These are phyloP conservation scores for Xylaria acuta DNA, from an alignment of 495 filamentous ascomycete species.

Conservation along the genomic window DNA sequence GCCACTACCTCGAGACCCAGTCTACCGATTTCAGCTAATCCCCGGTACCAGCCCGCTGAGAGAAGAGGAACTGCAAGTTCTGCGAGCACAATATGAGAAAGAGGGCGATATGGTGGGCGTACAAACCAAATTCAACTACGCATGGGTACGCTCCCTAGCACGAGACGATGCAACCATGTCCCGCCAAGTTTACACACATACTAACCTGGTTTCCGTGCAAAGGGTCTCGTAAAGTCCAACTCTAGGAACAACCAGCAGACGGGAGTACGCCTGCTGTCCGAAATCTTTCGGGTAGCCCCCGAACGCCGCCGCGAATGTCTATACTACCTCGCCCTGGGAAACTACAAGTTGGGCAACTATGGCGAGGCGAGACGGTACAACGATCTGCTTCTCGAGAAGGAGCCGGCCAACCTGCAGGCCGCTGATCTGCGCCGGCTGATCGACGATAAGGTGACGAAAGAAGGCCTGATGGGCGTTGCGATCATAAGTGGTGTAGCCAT, in stretches of 20 bases:
- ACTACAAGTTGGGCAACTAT: conserved; percentile 98
- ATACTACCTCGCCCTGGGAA: conserved; percentile 94
- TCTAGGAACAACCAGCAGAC: conserved; percentile 86
- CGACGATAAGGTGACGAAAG: conserved; percentile 93
- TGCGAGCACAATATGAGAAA: conserved; percentile 92
- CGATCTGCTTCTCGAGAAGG: conserved; percentile 84
- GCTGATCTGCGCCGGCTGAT: conserved; percentile 82
- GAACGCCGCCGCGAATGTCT: conserved; percentile 96
- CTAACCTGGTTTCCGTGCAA: conserved; percentile 21
- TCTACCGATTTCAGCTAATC: conserved; percentile 17
- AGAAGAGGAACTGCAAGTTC: conserved; percentile 85
- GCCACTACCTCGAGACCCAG: conserved; percentile 18
- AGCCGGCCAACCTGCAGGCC: conserved; percentile 89
- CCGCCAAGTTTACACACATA: not conserved
- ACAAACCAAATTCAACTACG: conserved; percentile 99
- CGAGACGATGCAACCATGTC: not conserved
- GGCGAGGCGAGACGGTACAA: conserved; percentile 94
- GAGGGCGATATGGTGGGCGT: conserved; percentile 95
- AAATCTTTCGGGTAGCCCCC: conserved; percentile 91
- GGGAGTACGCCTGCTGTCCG: conserved; percentile 90
- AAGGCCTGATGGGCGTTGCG: conserved; percentile 93
- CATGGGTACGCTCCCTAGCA: conserved; percentile 72
- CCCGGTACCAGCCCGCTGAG: conserved; percentile 73
- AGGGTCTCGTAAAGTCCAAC: conserved; percentile 95
- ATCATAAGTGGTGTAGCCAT: conserved; percentile 94